Evolutionary conservation across 2,329 filamentous ascomycete species (phyloP).

Genomic region (Geoglossum cookeanum): DNA sequence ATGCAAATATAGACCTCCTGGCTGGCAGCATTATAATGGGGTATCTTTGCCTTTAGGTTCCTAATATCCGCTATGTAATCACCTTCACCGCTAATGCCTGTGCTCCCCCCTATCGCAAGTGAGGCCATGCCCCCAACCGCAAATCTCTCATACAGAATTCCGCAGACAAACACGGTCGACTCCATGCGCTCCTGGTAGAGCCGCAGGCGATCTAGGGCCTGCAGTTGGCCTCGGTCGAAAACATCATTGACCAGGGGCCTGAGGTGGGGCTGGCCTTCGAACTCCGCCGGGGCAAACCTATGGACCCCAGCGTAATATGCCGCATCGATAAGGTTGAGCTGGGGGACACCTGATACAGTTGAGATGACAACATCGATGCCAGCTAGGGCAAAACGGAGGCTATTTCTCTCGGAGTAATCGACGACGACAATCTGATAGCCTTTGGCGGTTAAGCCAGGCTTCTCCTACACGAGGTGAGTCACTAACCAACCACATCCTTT

Average conservation of each 20-base stretch:
- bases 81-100: conserved; percentile 35
- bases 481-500: not conserved
- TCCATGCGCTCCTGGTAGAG: conserved; percentile 39
- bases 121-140: conserved; percentile 43
- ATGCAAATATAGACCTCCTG: conserved; percentile 39
- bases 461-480: conserved; percentile 14
- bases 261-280: conserved; percentile 43
- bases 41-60: conserved; percentile 37
- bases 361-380: conserved; percentile 60
- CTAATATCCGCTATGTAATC: conserved; percentile 47
- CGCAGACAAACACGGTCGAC: conserved; percentile 54
- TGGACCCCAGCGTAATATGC: conserved; percentile 44
- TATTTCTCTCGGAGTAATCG: conserved; percentile 41
- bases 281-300: conserved; percentile 57
- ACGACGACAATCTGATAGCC: conserved; percentile 47
- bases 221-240: conserved; percentile 38
- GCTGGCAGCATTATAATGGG: conserved; percentile 32
- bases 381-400: conserved; percentile 44
- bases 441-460: conserved; percentile 19
- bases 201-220: conserved; percentile 36
- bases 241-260: conserved; percentile 34
- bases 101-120: conserved; percentile 38
- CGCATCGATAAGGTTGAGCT: conserved; percentile 54
- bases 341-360: conserved; percentile 45
- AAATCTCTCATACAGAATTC: conserved; percentile 59